phyloP scores from a whole-genome alignment of 805 yeast genomes.

The Candida nitratophila region DNA sequence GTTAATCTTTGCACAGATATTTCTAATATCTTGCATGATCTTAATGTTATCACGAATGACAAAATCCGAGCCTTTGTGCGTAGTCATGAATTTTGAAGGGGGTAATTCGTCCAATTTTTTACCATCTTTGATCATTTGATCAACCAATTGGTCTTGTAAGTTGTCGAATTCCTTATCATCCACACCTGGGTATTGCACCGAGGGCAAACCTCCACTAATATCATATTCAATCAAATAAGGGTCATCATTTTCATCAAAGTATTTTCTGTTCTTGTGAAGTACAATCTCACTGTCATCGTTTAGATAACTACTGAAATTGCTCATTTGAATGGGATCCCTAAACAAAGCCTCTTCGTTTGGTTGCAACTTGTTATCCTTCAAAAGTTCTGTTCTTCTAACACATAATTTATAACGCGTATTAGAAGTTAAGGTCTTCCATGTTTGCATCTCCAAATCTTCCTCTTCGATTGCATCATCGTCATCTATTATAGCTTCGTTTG shows the following conservation, averaged over 20 bases:
- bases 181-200: slow-evolving; percentile 45
- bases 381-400: slow-evolving; percentile 56
- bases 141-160: slow-evolving; percentile 38
- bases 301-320: slow-evolving; percentile 42
- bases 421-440: slow-evolving; percentile 82
- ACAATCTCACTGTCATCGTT: slow-evolving; percentile 29
- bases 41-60: slow-evolving; percentile 59
- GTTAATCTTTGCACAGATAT: slow-evolving; percentile 81
- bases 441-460: slow-evolving; percentile 69
- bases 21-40: slow-evolving; percentile 82
- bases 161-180: slow-evolving; percentile 38
- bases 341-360: slow-evolving; percentile 62
- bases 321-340: slow-evolving; percentile 64
- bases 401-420: slow-evolving; percentile 73
- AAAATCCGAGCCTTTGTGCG: slow-evolving; percentile 51
- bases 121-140: slow-evolving; percentile 25
- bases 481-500: slow-evolving; percentile 31
- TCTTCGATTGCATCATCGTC: slow-evolving; percentile 43
- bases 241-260: slow-evolving; percentile 48
- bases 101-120: slow-evolving; percentile 26
- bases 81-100: slow-evolving; percentile 34
- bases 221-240: slow-evolving; percentile 79
- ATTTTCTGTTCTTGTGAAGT: slow-evolving; percentile 26
- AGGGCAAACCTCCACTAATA: slow-evolving; percentile 73
- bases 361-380: slow-evolving; percentile 53